Evolutionary conservation across 805 yeast genomes (phyloP), one percentile per base, ranked within the genome.

Genomic region (Yamadazyma insecticola): DNA sequence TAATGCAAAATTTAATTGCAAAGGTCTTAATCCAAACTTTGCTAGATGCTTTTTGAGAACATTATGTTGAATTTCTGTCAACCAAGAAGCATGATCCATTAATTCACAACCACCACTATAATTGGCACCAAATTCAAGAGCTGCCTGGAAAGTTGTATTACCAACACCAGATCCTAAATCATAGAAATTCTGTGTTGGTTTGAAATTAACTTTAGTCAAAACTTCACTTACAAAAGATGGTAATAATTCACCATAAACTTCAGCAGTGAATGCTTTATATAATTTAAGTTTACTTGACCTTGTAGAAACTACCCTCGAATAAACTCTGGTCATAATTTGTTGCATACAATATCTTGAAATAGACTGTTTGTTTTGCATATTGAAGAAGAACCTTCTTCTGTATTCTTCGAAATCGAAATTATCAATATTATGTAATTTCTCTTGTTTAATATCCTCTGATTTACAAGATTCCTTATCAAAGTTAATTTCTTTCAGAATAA

Each of bases 151-250:
- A 0, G 83, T 81, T 36, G 96, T 86, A 50, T 89, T 89, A 0
- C 96, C 97, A 11, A 89, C 96, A 11, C 97, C 97, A 0, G 95
- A 86, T 0, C 97, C 97, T 15, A 89, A 63, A 56, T 89, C 97
- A 40, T 89, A 76, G 47, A 87, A 88, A n/a, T 65, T 72, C 26
- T 74, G 71, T 1, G 55, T 57, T 1, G 74, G 65, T 22, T 61
- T 54, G 29, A 88, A 57, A 1, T 67, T 70, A 29, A 87, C 80
- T 47, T 80, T 82, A 8, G 63, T 54, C 26, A 66, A 44, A 3
- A 84, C 81, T 43, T 69, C 75, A 24, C 87, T 71, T 24, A 84
- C 64, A 44, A 89, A 85, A 4, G 68, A 62, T 1, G 97, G 97
- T 51, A 89, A 64, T 36, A 89, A 60, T 55, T 89, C 97, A 7